A percentile compares a stretch with the other conserved stretches of the same genome.
phyloP scores from a whole-genome alignment of 768 basidiomycete genomes.

The Boletus rubropictus region DNA sequence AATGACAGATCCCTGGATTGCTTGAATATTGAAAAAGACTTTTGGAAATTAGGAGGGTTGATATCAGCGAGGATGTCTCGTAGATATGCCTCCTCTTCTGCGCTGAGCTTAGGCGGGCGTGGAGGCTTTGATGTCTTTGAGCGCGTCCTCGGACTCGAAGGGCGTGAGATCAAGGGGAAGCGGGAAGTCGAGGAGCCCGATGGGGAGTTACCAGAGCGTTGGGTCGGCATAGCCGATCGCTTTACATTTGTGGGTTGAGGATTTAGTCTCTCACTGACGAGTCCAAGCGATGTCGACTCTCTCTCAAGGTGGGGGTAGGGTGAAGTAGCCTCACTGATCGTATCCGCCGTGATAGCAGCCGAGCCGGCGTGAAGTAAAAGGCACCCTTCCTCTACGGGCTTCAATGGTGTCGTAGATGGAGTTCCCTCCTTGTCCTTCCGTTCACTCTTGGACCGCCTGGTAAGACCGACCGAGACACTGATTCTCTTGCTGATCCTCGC shows the following conservation, averaged over 20 bases:
- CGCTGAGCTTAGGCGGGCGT: constrained; percentile 48
- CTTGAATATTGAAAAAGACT: constrained; percentile 49
- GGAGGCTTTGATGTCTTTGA: constrained; percentile 37
- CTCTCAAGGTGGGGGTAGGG: constrained; percentile 10
- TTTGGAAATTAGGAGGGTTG: constrained; percentile 35
- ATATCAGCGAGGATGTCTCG: constrained; percentile 65
- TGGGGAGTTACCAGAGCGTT: constrained; percentile 17
- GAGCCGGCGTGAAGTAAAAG: constrained; percentile 8
- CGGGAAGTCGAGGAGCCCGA: constrained; percentile 15
- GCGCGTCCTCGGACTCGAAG: constrained; percentile 27
- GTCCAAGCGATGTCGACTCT: constrained; percentile 19
- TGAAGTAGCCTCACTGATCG: background rate
- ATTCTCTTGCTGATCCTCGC: constrained; percentile 60
- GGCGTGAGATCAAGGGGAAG: constrained; percentile 25
- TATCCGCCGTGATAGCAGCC: constrained; percentile 6
- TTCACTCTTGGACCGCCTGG: constrained; percentile 31
- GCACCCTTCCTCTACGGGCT: constrained; percentile 22
- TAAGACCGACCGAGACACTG: constrained; percentile 50
- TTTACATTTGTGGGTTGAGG: constrained; percentile 24
- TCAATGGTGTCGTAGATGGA: constrained; percentile 20
- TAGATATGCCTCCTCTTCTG: constrained; percentile 61
- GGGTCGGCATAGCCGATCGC: constrained; percentile 21
- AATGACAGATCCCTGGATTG: constrained; percentile 29
- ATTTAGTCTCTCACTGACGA: constrained; percentile 25
- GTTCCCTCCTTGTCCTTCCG: constrained; percentile 32